Evolutionary conservation across 2,329 filamentous ascomycete species (phyloP).

Genomic region (Knoxdaviesia capensis): DNA sequence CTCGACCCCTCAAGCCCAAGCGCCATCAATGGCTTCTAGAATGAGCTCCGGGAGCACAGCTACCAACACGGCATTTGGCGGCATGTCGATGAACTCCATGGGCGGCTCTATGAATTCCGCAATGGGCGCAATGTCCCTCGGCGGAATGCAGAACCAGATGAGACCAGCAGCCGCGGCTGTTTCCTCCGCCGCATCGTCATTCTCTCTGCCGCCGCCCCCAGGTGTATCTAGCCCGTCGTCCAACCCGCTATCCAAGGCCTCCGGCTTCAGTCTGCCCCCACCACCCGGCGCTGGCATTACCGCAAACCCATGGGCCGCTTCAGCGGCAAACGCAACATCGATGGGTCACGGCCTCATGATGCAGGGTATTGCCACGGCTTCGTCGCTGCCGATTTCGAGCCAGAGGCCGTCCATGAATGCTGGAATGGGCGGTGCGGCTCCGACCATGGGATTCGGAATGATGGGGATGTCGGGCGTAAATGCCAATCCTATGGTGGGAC

Average conservation of each 20-base stretch:
- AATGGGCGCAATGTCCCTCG: slow-evolving; percentile 28
- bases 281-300: slow-evolving; percentile 15
- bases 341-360: too few relatives aligned
- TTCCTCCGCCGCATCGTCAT: slow-evolving; percentile 21
- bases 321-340: too few relatives aligned
- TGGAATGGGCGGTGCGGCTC: too few relatives aligned
- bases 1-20: slow-evolving; percentile 16
- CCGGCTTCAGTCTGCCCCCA: slow-evolving; percentile 26
- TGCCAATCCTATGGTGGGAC: too few relatives aligned
- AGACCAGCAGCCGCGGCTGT: slow-evolving; percentile 9
- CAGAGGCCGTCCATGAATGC: too few relatives aligned
- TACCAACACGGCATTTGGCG: neutral
- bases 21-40: slow-evolving; percentile 6
- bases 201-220: slow-evolving; percentile 37
- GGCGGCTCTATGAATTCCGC: slow-evolving; percentile 17
- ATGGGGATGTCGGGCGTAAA: too few relatives aligned
- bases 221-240: slow-evolving; percentile 8
- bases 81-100: slow-evolving; percentile 6
- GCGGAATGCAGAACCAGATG: slow-evolving; percentile 15
- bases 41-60: neutral
- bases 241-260: slow-evolving; percentile 9
- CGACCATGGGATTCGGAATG: too few relatives aligned
- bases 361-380: too few relatives aligned
- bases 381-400: too few relatives aligned
- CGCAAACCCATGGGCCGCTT: too few relatives aligned